phyloP scores from a whole-genome alignment of 257 asterid species.

The Solanum bulbocastanum region DNA sequence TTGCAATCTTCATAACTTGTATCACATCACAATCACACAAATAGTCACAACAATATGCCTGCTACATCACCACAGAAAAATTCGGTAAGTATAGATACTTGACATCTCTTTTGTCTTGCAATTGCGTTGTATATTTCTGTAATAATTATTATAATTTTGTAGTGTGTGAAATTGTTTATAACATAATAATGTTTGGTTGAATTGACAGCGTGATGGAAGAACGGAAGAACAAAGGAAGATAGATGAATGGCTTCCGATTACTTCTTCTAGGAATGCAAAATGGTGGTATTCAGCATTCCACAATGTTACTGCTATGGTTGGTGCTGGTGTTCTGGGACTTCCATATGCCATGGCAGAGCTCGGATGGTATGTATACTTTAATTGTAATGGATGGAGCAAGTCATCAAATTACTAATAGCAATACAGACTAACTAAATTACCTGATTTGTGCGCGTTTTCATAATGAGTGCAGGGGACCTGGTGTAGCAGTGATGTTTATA shows the following conservation, averaged over 20 bases:
- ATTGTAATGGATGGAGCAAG: too few relatives aligned
- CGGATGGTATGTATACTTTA: constrained; percentile 18
- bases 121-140: too few relatives aligned
- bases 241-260: constrained; percentile 40
- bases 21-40: neutral
- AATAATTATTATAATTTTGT: neutral
- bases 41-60: neutral
- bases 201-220: constrained; percentile 12
- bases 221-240: constrained; percentile 21
- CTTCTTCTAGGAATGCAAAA: constrained; percentile 31
- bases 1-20: neutral
- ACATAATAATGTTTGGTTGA: neutral
- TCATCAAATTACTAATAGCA: neutral
- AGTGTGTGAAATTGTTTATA: neutral
- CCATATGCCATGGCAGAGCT: constrained; percentile 37
- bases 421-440: neutral
- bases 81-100: neutral
- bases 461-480: constrained; percentile 33
- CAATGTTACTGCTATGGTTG: constrained; percentile 38
- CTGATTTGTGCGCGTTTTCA: neutral
- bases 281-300: constrained; percentile 46
- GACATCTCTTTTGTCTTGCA: too few relatives aligned
- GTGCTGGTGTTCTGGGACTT: constrained; percentile 36
- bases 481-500: constrained; percentile 19
- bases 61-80: neutral